Evolutionary conservation across 495 filamentous ascomycete genomes (phyloP), one percentile per base, ranked within the genome.

Genomic region (Sporormia fimetaria): DNA sequence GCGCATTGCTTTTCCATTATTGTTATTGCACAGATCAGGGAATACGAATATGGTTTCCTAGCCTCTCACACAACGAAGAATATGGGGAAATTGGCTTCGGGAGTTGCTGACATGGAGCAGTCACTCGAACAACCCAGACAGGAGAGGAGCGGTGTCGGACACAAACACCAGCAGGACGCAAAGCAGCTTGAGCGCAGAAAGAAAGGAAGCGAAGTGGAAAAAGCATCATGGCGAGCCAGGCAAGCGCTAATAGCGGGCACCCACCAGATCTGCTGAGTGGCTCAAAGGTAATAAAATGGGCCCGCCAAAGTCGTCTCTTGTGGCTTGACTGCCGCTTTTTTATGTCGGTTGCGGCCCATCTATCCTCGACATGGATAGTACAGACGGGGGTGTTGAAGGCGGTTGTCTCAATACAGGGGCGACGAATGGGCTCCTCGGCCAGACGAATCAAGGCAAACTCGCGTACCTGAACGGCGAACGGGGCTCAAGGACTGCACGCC

Each of bases 1-100:
- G 36, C 49, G 33, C 40, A 42, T 48, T 48, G 28, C 35, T 49
- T 54, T 54, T 54, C 41, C 40, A 40, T 44, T 47, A 42, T 45
- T 49, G 51, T 49, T 44, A 49, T 49, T 44, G 49, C 51, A 45
- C 45, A 54, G 49, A 39, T 40, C 51, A 54, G 30, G 33, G 18
- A 49, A 54, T 45, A 46, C 51, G 51, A 46, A 44, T 44, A 54
- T 54, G 40, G 40, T 38, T 44, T 48, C 42, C 38, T 45, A 25
- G 45, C 37, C 27, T 49, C 31, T 41, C 40, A 2, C 34, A 24
- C 25, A n/a, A n/a, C n/a, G n/a, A n/a, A n/a, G n/a, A n/a, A n/a
- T n/a, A n/a, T n/a, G n/a, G n/a, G 33, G 25, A 36, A 25, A 44
- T 42, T 49, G 28, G 40, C 33, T 25, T 20, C n/a, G n/a, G n/a